Base-by-base conservation (phyloP, 1,139 yeast species). In the Magnusiomyces suaveolens region DNA sequence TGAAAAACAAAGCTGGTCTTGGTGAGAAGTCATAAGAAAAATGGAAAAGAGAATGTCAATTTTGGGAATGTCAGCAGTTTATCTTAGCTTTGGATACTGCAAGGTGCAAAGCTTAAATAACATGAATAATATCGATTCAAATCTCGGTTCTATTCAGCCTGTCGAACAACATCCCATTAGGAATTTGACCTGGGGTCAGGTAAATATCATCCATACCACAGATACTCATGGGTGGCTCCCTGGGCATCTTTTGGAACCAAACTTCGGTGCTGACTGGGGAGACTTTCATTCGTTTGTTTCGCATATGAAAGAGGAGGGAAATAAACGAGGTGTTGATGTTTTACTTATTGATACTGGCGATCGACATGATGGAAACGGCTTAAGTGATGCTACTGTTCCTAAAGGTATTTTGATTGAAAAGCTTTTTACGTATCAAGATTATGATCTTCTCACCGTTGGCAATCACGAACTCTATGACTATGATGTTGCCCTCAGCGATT, bases 171-270 rank as follows among this genome's bases (percentile, higher is more conserved):
- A 6, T 3, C 47, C 29, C 43, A 39, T 73, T 29, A 69, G 90
- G 52, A 77, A 78, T 29, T 64, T 88, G 32, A 66, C 71, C 8
- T 77, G 89, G 79, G 87, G 89, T 0, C 79, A 83, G 58, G 59
- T 90, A 53, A 92, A 92, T 71, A 85, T 92, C 63, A 64, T 90
- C 41, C 97, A 89, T 63, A 89, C 97, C 1, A 92, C 97, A 0
- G 98, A 92, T 63, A 90, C 97, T 1, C 98, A 92, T 67, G 73
- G 75, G 0, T 92, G 97, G 97, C 80, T 85, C 58, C 81, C 90
- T 3, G 97, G 97, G 0, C 97, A 90, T 69, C 61, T 79, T 44
- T 81, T 82, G 60, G 96, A 89, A 67, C 75, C 78, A 32, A 80
- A 78, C 57, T 92, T 84, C 67, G 78, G 83, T 49, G 95, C 87